Evolutionary conservation across 345 rosid genomes (phyloP).

Genomic region (Citrus inodora): DNA sequence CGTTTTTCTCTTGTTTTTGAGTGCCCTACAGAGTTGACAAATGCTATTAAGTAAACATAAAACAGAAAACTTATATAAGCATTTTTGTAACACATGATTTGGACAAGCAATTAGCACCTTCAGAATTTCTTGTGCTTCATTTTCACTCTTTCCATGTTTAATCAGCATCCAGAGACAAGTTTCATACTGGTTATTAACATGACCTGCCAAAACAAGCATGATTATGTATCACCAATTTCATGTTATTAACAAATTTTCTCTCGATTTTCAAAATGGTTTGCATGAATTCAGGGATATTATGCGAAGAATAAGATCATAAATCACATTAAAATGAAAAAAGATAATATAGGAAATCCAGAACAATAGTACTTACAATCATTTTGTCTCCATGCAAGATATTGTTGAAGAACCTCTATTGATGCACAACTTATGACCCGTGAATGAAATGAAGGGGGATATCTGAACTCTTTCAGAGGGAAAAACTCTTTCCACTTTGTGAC

Average conservation of each 20-base stretch:
- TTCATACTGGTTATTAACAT: constrained; percentile 52
- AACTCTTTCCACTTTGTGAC: constrained; percentile 70
- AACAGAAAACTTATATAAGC: neutral
- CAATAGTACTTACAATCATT: constrained; percentile 56
- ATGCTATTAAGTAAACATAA: neutral
- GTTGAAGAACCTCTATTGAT: constrained; percentile 70
- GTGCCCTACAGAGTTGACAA: constrained; percentile 48
- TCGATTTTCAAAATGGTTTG: neutral
- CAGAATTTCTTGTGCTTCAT: constrained; percentile 56
- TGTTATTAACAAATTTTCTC: neutral
- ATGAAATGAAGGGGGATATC: constrained; percentile 63
- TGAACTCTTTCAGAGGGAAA: constrained; percentile 52
- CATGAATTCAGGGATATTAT: neutral
- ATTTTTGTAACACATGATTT: neutral
- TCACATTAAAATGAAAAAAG: neutral
- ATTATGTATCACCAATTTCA: neutral
- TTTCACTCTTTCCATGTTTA: constrained; percentile 56
- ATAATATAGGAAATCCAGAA: neutral
- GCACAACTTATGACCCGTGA: constrained; percentile 63
- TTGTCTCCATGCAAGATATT: constrained; percentile 89
- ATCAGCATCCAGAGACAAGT: constrained; percentile 83
- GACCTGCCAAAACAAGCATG: constrained; percentile 48
- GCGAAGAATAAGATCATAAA: neutral
- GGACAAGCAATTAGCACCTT: constrained; percentile 37
- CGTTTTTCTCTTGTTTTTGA: constrained; percentile 78